Percentiles rank a stretch among this genome's conserved stretches.
Evolutionary conservation across 345 rosid species (phyloP).

Genomic region (Combretum micranthum): DNA sequence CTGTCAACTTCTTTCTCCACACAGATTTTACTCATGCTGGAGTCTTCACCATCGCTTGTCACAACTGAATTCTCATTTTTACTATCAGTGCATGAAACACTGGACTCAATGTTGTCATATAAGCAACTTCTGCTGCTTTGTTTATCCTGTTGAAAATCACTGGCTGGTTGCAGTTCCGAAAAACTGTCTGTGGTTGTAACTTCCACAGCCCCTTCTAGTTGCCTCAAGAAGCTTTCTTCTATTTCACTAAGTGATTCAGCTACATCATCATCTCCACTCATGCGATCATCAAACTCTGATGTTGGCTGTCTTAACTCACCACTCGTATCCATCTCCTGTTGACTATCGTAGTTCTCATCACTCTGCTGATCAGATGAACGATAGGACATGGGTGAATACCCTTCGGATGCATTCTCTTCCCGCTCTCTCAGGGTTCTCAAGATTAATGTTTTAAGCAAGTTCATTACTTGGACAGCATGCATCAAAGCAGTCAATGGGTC

Average conservation of each 20-base stretch:
- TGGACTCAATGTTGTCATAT: conserved; percentile 26
- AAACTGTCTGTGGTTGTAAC: conserved; percentile 3
- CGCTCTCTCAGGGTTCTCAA: conserved; percentile 54
- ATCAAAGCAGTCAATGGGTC: conserved; percentile 91
- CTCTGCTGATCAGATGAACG: conserved; percentile 48
- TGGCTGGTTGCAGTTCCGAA: conserved; percentile 9
- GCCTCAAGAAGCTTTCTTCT: conserved; percentile 67
- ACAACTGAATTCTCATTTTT: conserved; percentile 29
- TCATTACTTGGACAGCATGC: conserved; percentile 99
- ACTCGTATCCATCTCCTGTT: conserved; percentile 75
- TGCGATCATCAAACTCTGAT: conserved; percentile 45
- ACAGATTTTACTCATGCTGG: conserved; percentile 14
- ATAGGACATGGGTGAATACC: conserved; percentile 60
- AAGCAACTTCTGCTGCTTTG: conserved; percentile 26
- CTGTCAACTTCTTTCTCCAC: conserved; percentile 5
- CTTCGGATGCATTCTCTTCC: conserved; percentile 54
- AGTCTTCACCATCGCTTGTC: conserved; percentile 10
- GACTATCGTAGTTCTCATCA: conserved; percentile 59
- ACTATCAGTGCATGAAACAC: conserved; percentile 36
- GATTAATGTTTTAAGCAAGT: conserved; percentile 83
- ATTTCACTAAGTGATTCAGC: conserved; percentile 46
- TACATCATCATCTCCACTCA: conserved; percentile 42
- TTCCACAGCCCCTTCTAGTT: conserved; percentile 23
- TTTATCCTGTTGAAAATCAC: conserved; percentile 11
- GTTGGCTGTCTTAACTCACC: conserved; percentile 50